A percentile compares a stretch with the other conserved stretches of the same genome.
These are phyloP conservation scores for Naganishia vishniacii DNA, from an alignment of 768 basidiomycete species.

Conservation along the genomic window DNA sequence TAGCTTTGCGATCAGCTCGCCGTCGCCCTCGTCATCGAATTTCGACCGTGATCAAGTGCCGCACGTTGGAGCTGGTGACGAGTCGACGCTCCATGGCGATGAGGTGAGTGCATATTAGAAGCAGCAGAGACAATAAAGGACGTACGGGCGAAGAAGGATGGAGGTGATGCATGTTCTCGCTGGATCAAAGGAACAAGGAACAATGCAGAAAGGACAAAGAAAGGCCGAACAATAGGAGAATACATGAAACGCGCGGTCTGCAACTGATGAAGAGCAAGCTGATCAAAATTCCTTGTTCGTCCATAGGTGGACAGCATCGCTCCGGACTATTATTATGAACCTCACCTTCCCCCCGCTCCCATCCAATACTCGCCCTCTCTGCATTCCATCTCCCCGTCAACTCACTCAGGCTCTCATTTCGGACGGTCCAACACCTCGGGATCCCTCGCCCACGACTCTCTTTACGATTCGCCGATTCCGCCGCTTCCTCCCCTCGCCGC, in stretches of 20 bases:
- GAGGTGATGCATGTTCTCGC: conserved; percentile 2
- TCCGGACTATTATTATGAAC: conserved; percentile 11
- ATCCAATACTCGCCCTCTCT: conserved; percentile 8
- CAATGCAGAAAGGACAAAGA: background rate
- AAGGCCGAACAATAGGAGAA: background rate
- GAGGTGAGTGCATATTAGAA: background rate
- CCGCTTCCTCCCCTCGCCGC: conserved; percentile 6
- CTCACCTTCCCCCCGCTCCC: conserved; percentile 5
- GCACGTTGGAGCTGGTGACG: conserved; percentile 3
- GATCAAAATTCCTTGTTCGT: background rate
- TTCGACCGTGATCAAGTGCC: background rate
- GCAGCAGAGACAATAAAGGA: too few relatives aligned
- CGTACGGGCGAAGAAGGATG: background rate
- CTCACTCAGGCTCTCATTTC: background rate
- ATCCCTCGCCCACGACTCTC: background rate
- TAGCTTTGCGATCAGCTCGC: conserved; percentile 14
- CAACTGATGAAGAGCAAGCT: too few relatives aligned
- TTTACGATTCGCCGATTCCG: background rate
- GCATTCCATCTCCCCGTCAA: background rate
- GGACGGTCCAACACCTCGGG: background rate
- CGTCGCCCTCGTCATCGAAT: conserved; percentile 5
- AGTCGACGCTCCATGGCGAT: background rate
- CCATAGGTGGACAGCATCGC: conserved; percentile 15
- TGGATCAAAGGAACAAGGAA: background rate
- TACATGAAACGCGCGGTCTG: conserved; percentile 9